Evolutionary conservation across 164 flowering plant species (phyloP).

Genomic region (Kingdonia uniflora): DNA sequence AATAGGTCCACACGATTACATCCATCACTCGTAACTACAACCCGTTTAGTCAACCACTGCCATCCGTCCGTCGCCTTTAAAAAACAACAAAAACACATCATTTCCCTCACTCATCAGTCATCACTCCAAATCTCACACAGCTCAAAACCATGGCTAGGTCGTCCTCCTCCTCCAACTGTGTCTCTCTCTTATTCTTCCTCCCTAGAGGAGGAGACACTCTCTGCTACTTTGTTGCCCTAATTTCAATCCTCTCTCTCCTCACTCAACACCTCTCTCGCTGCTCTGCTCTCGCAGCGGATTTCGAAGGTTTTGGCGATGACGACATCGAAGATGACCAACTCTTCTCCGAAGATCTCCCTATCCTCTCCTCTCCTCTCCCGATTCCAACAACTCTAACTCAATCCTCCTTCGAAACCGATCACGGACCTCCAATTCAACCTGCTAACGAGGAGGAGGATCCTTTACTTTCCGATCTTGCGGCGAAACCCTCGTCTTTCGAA

Average conservation of each 20-base stretch:
- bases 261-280: conserved; percentile 26
- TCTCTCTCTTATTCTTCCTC: conserved; percentile 6
- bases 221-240: conserved; percentile 26
- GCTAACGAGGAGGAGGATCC: conserved; percentile 8
- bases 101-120: too few species aligned
- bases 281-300: conserved; percentile 36
- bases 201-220: conserved; percentile 29
- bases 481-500: conserved; percentile 33
- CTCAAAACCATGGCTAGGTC: too few species aligned
- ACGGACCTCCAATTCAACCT: conserved; percentile 15
- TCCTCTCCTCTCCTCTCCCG: conserved; percentile 19
- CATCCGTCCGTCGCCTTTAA: too few species aligned
- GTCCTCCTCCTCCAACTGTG: conserved; percentile 7
- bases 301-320: conserved; percentile 81
- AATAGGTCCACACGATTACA: too few species aligned
- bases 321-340: conserved; percentile 27
- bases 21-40: too few species aligned
- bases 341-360: conserved; percentile 13
- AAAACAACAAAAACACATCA: too few species aligned
- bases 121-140: too few species aligned
- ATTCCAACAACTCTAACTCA: conserved; percentile 36
- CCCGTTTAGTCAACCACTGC: too few species aligned
- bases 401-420: conserved; percentile 29
- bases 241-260: conserved; percentile 35
- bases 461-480: conserved; percentile 20